Base-by-base conservation (phyloP, 331 rosid genomes). In the Cydonia oblonga region DNA sequence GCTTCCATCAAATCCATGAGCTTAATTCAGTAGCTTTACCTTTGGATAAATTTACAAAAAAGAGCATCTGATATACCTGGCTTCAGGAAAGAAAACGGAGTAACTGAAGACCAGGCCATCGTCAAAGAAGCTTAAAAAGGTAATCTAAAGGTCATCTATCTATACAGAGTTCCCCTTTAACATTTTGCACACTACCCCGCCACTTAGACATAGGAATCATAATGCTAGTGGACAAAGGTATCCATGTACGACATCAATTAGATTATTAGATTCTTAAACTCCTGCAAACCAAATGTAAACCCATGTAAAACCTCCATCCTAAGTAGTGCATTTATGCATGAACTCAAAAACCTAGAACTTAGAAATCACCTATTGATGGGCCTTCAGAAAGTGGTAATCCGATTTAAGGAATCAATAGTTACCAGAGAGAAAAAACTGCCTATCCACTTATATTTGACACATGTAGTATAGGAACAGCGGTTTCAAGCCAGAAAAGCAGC, bases 1-100 rank as follows among this genome's bases (percentile, higher is more conserved):
- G 88, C 99, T 91, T 95, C 96, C 97, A 95, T 91, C 87, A 91
- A 95, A 95, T 77, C 93, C 96, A 95, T 88, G 93, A 95, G 97
- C 90, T 85, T 91, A 95, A 85, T 88, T 95, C 96, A 92, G 96
- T 92, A 74, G 93, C 89, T 84, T 91, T 88, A 89, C 85, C 88
- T 84, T 89, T 90, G 86, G 89, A 79, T 81, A 83, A 85, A 86
- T 88, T 83, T 86, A 88, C 87, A 86, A 92, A 88, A 88, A 95
- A 89, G 89, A 89, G 91, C 93, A 95, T 91, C 87, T 86, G 87
- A 90, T 81, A 86, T 75, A 85, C 92, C 97, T 86, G 91, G 84
- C 96, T 89, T 85, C 92, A 86, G 95, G 88, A 84, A 87, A 88
- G 82, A 85, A 84, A 87, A 85, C 84, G 76, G 83, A 74, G 79